Base-by-base conservation (phyloP, 108 stramenopile genomes). In the Seminavis robusta region DNA sequence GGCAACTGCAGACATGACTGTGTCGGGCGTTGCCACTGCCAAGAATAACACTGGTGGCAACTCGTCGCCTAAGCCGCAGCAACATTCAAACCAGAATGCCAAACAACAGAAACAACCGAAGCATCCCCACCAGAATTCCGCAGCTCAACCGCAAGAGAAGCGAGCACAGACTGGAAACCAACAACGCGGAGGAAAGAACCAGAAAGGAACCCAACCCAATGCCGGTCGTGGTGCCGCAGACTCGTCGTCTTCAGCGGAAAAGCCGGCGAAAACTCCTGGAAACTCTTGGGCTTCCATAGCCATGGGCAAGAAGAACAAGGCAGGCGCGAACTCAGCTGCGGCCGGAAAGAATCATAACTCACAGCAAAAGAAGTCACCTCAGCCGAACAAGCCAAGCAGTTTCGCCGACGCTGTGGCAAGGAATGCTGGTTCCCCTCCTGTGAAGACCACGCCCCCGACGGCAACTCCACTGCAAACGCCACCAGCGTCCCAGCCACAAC, bases 361-460 rank as follows among this genome's bases (percentile, higher is more conserved):
- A n/a, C n/a, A n/a, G n/a, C n/a, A 54, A 30, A 24, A 32, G 21
- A 50, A 54, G 15, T 21, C 34, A 11, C 20, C 23, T 19, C 23
- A 44, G 33, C 4, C 39, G 16, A 57, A 57, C 32, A 56, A 79
- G 47, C 28, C 45, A 40, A 47, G 47, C 33, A 47, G 36, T 30
- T 61, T 50, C 33, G 47, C 70, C 8, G 72, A 73, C 43, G 71
- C 47, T 11, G 68, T 73, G 25, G 47, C 71, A 42, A 69, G 60
- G 25, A 65, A 59, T 2, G 29, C 37, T 25, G 1, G 44, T 16
- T 1, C 25, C 15, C 27, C 24, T 27, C 37, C n/a, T 39, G 53
- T 3, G 20, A 54, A 2, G 2, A 28, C 53, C 27, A 40, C 21
- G 27, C 20, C 25, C 2, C 30, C 33, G 16, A 56, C 33, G 21